Percentiles rank a stretch among this genome's conserved stretches.
Evolutionary conservation across 768 basidiomycete species (phyloP).

Genomic region (Boletellus ananiceps): DNA sequence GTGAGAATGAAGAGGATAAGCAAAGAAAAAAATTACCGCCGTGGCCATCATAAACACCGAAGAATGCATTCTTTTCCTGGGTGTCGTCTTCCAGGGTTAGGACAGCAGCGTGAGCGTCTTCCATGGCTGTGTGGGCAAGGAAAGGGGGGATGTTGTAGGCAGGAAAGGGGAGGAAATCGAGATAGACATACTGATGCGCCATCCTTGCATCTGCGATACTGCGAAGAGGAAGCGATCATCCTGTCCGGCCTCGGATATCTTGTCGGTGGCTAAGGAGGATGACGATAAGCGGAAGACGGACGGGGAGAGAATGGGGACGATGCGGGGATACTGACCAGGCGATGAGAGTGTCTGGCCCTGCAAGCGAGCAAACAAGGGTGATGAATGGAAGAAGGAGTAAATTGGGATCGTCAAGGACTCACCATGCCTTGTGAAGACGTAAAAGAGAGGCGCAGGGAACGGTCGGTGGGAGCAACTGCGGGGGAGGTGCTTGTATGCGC

Average conservation of each 20-base stretch:
- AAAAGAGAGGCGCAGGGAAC: slow-evolving; percentile 13
- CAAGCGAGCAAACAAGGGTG: slow-evolving; percentile 1
- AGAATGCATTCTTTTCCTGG: slow-evolving; percentile 66
- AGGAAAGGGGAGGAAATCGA: neutral
- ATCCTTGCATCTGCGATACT: slow-evolving; percentile 97
- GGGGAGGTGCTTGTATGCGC: slow-evolving; percentile 15
- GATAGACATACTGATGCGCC: slow-evolving; percentile 85
- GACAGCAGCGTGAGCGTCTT: slow-evolving; percentile 84
- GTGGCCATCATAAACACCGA: slow-evolving; percentile 98
- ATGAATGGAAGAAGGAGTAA: slow-evolving; percentile 5
- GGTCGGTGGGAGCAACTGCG: neutral
- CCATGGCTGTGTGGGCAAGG: slow-evolving; percentile 68
- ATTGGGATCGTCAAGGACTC: slow-evolving; percentile 8
- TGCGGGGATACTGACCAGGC: slow-evolving; percentile 50
- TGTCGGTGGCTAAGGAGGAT: slow-evolving; percentile 61
- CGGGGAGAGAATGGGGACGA: slow-evolving; percentile 1
- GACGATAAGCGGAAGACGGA: slow-evolving; percentile 10
- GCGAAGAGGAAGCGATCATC: slow-evolving; percentile 71
- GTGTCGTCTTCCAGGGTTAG: slow-evolving; percentile 58
- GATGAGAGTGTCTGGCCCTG: slow-evolving; percentile 86
- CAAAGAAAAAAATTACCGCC: slow-evolving; percentile 57
- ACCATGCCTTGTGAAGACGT: slow-evolving; percentile 31
- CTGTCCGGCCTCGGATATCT: slow-evolving; percentile 68
- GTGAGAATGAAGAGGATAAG: neutral
- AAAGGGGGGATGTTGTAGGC: slow-evolving; percentile 1